These are phyloP conservation scores for Paracamarosporium sp. DNA, from an alignment of 2,329 filamentous ascomycete species.

Conservation along the genomic window DNA sequence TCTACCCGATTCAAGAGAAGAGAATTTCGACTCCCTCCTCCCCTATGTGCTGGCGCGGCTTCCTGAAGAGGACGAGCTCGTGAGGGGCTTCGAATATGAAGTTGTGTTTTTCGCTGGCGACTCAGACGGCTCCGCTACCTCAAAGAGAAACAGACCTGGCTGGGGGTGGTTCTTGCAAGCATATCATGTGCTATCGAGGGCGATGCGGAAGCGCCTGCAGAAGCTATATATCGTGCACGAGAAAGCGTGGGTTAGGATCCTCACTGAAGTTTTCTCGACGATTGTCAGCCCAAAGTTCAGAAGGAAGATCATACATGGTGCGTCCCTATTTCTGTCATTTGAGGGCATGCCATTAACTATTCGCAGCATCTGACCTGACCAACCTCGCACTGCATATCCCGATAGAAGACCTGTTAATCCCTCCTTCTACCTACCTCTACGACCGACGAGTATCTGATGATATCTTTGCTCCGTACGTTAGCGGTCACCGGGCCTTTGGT, in stretches of 20 bases:
- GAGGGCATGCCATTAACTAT: slow-evolving; percentile 17
- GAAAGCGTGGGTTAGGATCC: slow-evolving; percentile 62
- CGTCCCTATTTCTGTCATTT: slow-evolving; percentile 19
- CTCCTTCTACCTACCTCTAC: slow-evolving; percentile 61
- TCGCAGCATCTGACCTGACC: slow-evolving; percentile 56
- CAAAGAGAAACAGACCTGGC: slow-evolving; percentile 57
- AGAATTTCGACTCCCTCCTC: slow-evolving; percentile 62
- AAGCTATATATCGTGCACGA: slow-evolving; percentile 65
- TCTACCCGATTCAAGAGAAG: slow-evolving; percentile 61
- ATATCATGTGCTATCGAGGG: slow-evolving; percentile 62
- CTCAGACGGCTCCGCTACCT: slow-evolving; percentile 51
- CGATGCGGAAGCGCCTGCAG: slow-evolving; percentile 62
- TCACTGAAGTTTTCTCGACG: slow-evolving; percentile 63
- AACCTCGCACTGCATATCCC: slow-evolving; percentile 58
- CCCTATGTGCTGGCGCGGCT: slow-evolving; percentile 63
- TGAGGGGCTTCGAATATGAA: slow-evolving; percentile 62
- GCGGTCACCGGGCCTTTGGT: slow-evolving; percentile 55
- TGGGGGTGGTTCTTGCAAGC: slow-evolving; percentile 65
- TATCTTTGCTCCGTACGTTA: slow-evolving; percentile 56
- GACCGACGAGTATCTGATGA: slow-evolving; percentile 58
- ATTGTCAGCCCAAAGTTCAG: slow-evolving; percentile 64
- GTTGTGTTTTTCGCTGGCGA: slow-evolving; percentile 66
- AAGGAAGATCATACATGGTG: slow-evolving; percentile 63
- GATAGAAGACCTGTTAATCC: slow-evolving; percentile 61
- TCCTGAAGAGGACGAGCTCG: slow-evolving; percentile 62